These are phyloP conservation scores for Suillus decipiens DNA, from an alignment of 768 basidiomycete species.

Conservation along the genomic window DNA sequence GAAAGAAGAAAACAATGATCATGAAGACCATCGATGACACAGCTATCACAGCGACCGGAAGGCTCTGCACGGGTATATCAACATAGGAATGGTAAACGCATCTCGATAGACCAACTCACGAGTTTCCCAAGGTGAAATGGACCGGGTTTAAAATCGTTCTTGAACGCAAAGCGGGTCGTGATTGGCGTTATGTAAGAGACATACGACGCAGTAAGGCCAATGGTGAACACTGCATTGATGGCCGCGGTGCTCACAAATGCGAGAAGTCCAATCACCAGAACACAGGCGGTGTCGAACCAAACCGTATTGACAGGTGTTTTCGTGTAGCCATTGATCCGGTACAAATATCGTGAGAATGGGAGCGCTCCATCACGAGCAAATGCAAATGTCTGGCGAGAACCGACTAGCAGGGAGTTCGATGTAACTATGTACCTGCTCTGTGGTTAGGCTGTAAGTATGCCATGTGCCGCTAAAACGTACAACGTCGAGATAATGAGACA, in stretches of 20 bases:
- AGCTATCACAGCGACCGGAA: neutral
- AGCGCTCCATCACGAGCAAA: conserved; percentile 3
- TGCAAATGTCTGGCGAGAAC: conserved; percentile 5
- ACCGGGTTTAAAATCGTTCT: neutral
- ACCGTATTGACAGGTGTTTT: neutral
- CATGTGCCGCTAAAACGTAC: neutral
- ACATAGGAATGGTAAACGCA: neutral
- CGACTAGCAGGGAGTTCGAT: conserved; percentile 3
- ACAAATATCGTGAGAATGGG: conserved; percentile 1
- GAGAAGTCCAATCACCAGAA: neutral
- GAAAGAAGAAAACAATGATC: conserved; percentile 3
- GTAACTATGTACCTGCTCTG: neutral
- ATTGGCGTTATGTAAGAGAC: conserved; percentile 1
- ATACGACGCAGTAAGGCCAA: neutral
- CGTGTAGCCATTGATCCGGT: conserved; percentile 3
- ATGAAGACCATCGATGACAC: conserved; percentile 3
- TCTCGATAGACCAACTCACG: neutral
- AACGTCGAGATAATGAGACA: conserved; percentile 1
- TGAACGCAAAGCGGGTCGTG: neutral
- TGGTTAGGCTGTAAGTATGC: neutral
- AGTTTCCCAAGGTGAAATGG: conserved; percentile 2
- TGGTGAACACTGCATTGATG: conserved; percentile 1
- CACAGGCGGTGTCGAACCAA: neutral
- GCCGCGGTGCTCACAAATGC: conserved; percentile 2
- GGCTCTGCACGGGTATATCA: neutral